Base-by-base conservation (phyloP, 2,329 filamentous ascomycete species). In the Fusarium verticillioides region DNA sequence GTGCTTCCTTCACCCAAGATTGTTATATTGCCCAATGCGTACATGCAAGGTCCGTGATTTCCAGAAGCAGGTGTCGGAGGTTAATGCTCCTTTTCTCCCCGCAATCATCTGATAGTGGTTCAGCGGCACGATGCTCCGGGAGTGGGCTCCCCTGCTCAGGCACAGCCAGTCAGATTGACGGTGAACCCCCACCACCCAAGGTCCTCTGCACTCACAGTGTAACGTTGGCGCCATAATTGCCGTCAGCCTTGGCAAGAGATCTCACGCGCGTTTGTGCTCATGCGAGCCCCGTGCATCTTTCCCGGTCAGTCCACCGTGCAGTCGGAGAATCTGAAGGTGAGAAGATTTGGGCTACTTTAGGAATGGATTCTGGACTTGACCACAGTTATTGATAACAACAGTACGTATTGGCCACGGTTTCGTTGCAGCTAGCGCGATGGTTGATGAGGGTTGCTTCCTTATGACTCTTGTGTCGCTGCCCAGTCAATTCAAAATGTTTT, bases 61-160 rank as follows among this genome's bases (percentile, higher is more conserved):
- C 60, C 60, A 49, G 54, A 63, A 60, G 28, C 18, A 18, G 60
- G 10, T 36, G 26, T 19, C 60, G 54, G 60, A 63, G 42, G 36
- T 9, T 49, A 9, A 36, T 21, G 36, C 36, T 63, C 60, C 60
- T 52, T 42, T 60, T 49, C 30, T 34, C 30, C 42, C 40, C 26
- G 10, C 26, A 34, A 26, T 28, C 34, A 61, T 37, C 18, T 37
- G 11, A 37, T 19, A 16, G 15, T 37, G 26, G 59, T 23, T 30
- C 19, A 44, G 59, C 50, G 59, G 39, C 59, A 15, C 49, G 40
- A 40, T 21, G 16, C n/a, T 61, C 47, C 47, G 39, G 30, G 23
- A 19, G 9, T 16, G 30, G n/a, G 16, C n/a, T 52, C 23, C 32
- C 32, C 11, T 52, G 32, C 4, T 21, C 30, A 36, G 32, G 49